Conservation (phyloP, 2,329 filamentous ascomycete species). For the Sclerotinia glacialis region DNA sequence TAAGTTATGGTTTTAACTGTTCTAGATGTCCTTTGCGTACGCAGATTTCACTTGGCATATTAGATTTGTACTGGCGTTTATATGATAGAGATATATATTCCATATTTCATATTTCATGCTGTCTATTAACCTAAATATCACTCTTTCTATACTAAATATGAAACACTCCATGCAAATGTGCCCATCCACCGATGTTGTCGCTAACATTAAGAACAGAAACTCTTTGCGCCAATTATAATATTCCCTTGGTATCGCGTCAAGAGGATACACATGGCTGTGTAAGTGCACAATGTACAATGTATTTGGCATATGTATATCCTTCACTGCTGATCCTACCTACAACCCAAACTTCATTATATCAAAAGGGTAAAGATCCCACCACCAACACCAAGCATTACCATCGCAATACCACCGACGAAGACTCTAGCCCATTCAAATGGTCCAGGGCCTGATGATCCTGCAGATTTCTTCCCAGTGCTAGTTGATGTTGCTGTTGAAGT, state of each 20-base stretch:
- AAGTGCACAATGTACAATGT: conserved; percentile 12
- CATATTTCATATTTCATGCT: neutral
- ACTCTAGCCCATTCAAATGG: conserved; percentile 36
- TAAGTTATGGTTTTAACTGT: neutral
- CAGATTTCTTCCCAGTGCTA: conserved; percentile 31
- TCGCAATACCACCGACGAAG: conserved; percentile 27
- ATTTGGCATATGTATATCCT: conserved; percentile 7
- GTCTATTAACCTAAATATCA: neutral
- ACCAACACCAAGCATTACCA: conserved; percentile 34
- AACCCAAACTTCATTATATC: conserved; percentile 6
- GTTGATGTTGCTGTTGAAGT: conserved; percentile 23
- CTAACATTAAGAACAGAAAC: neutral
- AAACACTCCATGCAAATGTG: neutral
- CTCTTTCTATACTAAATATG: neutral
- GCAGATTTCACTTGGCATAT: neutral
- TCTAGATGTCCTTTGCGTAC: neutral
- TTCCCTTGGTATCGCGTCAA: neutral
- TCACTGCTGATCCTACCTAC: neutral
- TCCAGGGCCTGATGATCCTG: conserved; percentile 28
- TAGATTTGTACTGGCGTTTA: too few species aligned
- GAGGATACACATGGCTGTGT: conserved; percentile 1
- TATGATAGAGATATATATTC: neutral
- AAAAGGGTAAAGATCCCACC: conserved; percentile 30
- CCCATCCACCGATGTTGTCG: neutral
- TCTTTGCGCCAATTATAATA: conserved; percentile 3